phyloP scores from a whole-genome alignment of 2,329 filamentous ascomycete genomes.

The Ceratocystis lukuohia region DNA sequence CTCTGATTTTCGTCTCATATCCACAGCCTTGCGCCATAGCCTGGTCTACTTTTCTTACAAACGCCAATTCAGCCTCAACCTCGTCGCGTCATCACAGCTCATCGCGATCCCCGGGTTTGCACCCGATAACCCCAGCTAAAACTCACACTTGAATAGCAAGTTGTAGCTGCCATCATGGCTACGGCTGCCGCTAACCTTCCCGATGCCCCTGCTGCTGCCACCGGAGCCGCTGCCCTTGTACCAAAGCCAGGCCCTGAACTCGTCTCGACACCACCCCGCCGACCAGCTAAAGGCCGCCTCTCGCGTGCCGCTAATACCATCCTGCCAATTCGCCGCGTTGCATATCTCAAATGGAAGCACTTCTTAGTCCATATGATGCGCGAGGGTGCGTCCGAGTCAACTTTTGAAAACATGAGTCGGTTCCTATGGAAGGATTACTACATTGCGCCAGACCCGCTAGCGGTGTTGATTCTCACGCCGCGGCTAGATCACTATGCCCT shows the following conservation, averaged over 20 bases:
- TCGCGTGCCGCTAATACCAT: slow-evolving; percentile 3
- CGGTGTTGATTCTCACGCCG: slow-evolving; percentile 47
- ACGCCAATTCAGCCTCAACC: not conserved
- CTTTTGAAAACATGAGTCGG: not conserved
- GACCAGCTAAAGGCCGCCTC: not conserved
- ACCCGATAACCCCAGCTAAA: not conserved
- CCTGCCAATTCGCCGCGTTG: slow-evolving; percentile 14
- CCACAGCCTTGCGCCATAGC: slow-evolving; percentile 10
- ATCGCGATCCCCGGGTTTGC: not conserved
- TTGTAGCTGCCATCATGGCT: slow-evolving; percentile 1
- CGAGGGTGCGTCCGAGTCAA: slow-evolving; percentile 1
- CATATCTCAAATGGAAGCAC: slow-evolving; percentile 15
- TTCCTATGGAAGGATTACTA: slow-evolving; percentile 31
- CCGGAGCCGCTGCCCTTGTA: not conserved
- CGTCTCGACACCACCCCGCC: not conserved
- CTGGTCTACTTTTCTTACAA: not conserved
- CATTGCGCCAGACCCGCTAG: slow-evolving; percentile 37
- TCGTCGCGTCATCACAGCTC: not conserved
- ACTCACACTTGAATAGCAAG: not conserved
- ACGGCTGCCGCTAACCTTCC: slow-evolving; percentile 7
- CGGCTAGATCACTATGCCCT: slow-evolving; percentile 37
- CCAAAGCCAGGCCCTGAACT: not conserved
- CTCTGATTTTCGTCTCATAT: not conserved
- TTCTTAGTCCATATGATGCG: slow-evolving; percentile 8
- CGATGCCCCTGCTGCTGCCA: not conserved